Base-by-base conservation (phyloP, 805 yeast species). In the Teunomyces kruisii region DNA sequence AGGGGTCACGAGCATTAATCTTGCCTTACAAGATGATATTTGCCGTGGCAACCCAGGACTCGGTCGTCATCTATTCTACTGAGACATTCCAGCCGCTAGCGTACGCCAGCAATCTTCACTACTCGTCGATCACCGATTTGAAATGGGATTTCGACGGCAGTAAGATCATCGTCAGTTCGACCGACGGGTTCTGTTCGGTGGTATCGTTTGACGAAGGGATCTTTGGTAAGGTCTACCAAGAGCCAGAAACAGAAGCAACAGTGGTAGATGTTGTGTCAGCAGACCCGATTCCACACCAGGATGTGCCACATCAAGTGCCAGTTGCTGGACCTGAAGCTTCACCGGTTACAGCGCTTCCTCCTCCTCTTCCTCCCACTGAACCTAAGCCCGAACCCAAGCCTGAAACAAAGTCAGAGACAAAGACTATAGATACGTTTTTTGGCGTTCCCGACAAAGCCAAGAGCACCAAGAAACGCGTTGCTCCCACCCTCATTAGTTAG, bases 11-110 rank as follows among this genome's bases (percentile, higher is more conserved):
- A 1, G 28, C 41, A 4, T 76, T 88, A 48, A 64, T 70, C 4
- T 64, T 91, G 37, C 86, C 88, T 1, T 90, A 94, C 58, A 79
- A 89, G 50, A 78, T 94, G 81, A 67, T 92, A 0, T 91, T 86
- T 67, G 98, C 97, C 0, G 86, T 94, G 14, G 98, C 97, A 0
- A 91, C 97, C 0, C 90, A 88, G 46, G 96, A 88, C 59, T 78
- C 91, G 10, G 85, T 94, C 9, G 57, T 85, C 7, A 67, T 94
- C 1, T 94, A 88, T 64, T 96, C 89, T 53, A 92, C 98, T 0
- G 86, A 83, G 50, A 72, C 75, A 27, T 56, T 72, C 19, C 64
- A 74, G 45, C 96, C 97, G 2, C 56, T 94, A 16, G 94, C 91
- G 4, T 68, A 79, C 10, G 84, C 85, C 2, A 76, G 87, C 0